Base-by-base conservation (phyloP, 108 stramenopile genomes). In the Pseudonitzschia pungens region DNA sequence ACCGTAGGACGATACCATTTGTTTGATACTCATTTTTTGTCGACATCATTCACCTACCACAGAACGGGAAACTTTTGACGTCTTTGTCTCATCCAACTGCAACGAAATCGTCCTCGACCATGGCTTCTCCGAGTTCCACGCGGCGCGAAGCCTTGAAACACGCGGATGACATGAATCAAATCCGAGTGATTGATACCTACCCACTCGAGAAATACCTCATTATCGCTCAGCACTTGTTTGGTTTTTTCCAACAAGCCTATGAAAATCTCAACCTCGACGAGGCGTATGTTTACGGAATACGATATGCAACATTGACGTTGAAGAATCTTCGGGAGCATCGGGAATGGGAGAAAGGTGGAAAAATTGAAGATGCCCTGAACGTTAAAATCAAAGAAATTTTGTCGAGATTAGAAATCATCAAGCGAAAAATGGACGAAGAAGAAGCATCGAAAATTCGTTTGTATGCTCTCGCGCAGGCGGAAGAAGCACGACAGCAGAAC, bases 251-350 rank as follows among this genome's bases (percentile, higher is more conserved):
- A 64, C 8, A 59, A 21, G 73, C 82, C 31, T 73, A 84, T 11
- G 77, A 76, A 51, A 51, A 59, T 12, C 74, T 76, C 6, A 69
- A 73, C n/a, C 52, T 88, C 32, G 89, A 90, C 54, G 83, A 83
- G 45, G 89, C 87, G 22, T 90, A 83, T 55, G 75, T 90, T 20
- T 84, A 84, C 62, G 89, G 89, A 26, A 45, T 84, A 29, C 66
- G 89, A 50, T 90, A 86, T 74, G 89, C 83, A 15, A 24, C 75
- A 16, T 84, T 90, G 60, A 76, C 81, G 0, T 74, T 86, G 15
- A 80, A 72, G 20, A 56, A 68, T 12, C 55, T 90, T 0, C 84
- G 83, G 22, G 74, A 74, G 16, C 89, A 90, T 76, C 68, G 82
- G 53, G 80, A 87, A 59, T 87, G 76, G 68, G 41, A 11, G 10